These are phyloP conservation scores for Schizopora paradoxa DNA, from an alignment of 1,284 basidiomycete species.

Conservation along the genomic window DNA sequence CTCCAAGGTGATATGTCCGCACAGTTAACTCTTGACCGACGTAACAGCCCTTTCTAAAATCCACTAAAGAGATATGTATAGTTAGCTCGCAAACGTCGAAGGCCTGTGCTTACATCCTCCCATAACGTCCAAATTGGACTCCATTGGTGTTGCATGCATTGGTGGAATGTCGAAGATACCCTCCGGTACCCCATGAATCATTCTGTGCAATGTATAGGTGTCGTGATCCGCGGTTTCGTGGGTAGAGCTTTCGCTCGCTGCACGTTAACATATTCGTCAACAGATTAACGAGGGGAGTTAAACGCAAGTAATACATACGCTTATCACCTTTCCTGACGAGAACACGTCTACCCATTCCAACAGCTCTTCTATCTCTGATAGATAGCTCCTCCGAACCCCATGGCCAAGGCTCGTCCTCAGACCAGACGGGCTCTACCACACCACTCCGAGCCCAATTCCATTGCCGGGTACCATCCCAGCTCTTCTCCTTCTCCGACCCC, in stretches of 20 bases:
- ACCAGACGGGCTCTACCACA: slow-evolving; percentile 67
- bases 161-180: slow-evolving; percentile 76
- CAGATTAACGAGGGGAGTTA: slow-evolving; percentile 6
- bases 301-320: slow-evolving; percentile 65
- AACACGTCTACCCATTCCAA: slow-evolving; percentile 71
- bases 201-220: slow-evolving; percentile 76
- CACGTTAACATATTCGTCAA: slow-evolving; percentile 12
- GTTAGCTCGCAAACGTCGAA: slow-evolving; percentile 10
- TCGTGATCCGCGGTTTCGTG: slow-evolving; percentile 48
- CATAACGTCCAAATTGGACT: slow-evolving; percentile 92
- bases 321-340: slow-evolving; percentile 63
- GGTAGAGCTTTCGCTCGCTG: slow-evolving; percentile 49
- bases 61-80: slow-evolving; percentile 50
- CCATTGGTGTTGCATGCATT: slow-evolving; percentile 82
- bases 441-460: slow-evolving; percentile 61
- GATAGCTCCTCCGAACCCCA: slow-evolving; percentile 53
- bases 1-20: slow-evolving; percentile 92
- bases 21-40: slow-evolving; percentile 97
- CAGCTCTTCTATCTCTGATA: slow-evolving; percentile 68
- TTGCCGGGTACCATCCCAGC: slow-evolving; percentile 36
- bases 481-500: slow-evolving; percentile 42
- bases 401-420: slow-evolving; percentile 41
- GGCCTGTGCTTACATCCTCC: slow-evolving; percentile 64
- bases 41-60: slow-evolving; percentile 97
- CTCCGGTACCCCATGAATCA: slow-evolving; percentile 84